These are phyloP conservation scores for Taphrina deformans DNA, from an alignment of 1,139 yeast species.

Conservation along the genomic window DNA sequence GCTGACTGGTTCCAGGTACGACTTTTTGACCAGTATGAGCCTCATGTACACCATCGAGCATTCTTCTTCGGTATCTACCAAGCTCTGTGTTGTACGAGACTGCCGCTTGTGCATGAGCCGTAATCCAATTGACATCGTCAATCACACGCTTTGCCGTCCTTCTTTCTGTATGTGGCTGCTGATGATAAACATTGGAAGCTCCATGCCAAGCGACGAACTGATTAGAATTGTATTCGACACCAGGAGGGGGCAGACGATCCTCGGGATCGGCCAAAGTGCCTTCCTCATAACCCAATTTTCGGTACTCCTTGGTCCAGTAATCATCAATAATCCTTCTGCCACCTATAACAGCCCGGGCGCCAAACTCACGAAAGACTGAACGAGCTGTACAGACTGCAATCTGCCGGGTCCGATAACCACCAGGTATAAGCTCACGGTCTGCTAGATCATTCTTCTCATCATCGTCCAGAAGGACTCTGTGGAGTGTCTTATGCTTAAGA, in stretches of 20 bases:
- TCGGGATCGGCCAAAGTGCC: conserved; percentile 81
- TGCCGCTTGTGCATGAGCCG: conserved; percentile 77
- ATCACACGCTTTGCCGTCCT: conserved; percentile 45
- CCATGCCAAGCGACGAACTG: conserved; percentile 59
- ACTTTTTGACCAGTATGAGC: conserved; percentile 78
- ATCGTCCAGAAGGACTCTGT: conserved; percentile 71
- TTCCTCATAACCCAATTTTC: conserved; percentile 68
- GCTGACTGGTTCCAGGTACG: conserved; percentile 74
- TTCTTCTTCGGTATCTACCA: conserved; percentile 59
- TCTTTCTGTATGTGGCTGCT: conserved; percentile 38
- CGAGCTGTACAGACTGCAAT: conserved; percentile 90
- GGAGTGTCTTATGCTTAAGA: conserved; percentile 74
- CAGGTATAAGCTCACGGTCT: conserved; percentile 78
- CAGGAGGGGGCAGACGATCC: conserved; percentile 52
- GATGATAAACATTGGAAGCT: conserved; percentile 51
- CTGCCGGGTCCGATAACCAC: conserved; percentile 84
- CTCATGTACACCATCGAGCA: conserved; percentile 64
- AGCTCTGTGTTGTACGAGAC: conserved; percentile 66
- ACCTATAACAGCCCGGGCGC: conserved; percentile 75
- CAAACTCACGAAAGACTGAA: conserved; percentile 87
- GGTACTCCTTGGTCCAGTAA: conserved; percentile 76
- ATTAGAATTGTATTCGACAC: conserved; percentile 51
- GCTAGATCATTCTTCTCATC: conserved; percentile 82
- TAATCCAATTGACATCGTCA: conserved; percentile 80
- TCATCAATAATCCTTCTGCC: conserved; percentile 85